Evolutionary conservation across 1,139 yeast species (phyloP), one percentile per base, ranked within the genome.

Genomic region (Blastobotrys elegans): DNA sequence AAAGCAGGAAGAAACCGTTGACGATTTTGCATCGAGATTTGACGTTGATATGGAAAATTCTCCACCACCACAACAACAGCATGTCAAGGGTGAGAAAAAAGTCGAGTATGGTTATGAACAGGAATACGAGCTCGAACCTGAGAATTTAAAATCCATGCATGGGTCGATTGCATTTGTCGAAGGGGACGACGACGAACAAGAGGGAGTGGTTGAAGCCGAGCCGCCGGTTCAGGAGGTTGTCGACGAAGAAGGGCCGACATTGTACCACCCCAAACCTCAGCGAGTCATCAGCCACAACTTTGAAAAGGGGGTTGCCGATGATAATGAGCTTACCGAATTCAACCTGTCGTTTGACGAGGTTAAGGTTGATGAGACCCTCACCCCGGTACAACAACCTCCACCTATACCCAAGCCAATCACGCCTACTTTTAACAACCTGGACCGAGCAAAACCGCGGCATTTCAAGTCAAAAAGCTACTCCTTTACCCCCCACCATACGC

Each of bases 231-330:
- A 33, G 37, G 34, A n/a, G 30, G 22, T 17, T 18, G 34, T 26
- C 39, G 11, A 8, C 14, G 31, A 14, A 11, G 26, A 17, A 2
- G 38, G 18, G 14, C 49, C 53, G 11, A 51, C 42, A 30, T 48
- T 58, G 13, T 55, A 54, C 41, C 61, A 58, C 39, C 61, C 61
- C 4, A 55, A 50, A 40, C 61, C 61, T 1, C 59, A 54, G 42
- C 47, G 61, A 17, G 48, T 52, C 7, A 44, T 48, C 32, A 24
- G 44, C 31, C 49, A 49, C 34, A 43, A 50, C 14, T 53, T 53
- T 20, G 49, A 47, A 42, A 48, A 51, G 37, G 43, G 43, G 4
- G 45, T 42, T 16, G 45, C 45, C 16, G 33, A 42, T 34, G 45
- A 42, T 26, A 27, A 17, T 34, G 45, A 42, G 16, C 27, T 42